Conservation (phyloP, 148 eudicot species). For the Suaeda aralocaspica region DNA sequence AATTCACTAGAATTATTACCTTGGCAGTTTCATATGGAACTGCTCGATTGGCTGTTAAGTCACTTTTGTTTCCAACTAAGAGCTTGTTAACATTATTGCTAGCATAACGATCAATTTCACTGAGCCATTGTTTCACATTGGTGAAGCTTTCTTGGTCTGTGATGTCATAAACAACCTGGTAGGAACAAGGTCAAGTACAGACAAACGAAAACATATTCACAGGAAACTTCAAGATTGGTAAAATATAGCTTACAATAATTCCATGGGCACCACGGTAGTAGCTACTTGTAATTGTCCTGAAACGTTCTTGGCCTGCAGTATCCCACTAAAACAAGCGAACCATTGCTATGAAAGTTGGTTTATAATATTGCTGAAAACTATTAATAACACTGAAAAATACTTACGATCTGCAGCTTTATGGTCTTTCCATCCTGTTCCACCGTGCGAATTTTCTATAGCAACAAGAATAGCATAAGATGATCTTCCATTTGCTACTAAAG, state of each 20-base stretch:
- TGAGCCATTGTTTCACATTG: constrained; percentile 57
- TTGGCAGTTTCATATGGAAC: constrained; percentile 53
- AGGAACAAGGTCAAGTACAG: neutral
- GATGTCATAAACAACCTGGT: constrained; percentile 45
- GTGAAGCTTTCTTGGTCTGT: constrained; percentile 52
- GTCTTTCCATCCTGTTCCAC: constrained; percentile 52
- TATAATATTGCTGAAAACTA: neutral
- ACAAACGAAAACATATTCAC: neutral
- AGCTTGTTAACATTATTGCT: constrained; percentile 50
- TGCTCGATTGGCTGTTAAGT: constrained; percentile 36
- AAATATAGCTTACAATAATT: constrained; percentile 28
- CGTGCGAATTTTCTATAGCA: constrained; percentile 47
- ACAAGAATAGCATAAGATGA: neutral
- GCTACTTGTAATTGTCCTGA: constrained; percentile 44
- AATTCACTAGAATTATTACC: constrained; percentile 24
- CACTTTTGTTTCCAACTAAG: constrained; percentile 49
- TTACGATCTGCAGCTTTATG: constrained; percentile 43
- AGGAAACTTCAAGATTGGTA: neutral
- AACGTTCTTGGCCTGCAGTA: constrained; percentile 49
- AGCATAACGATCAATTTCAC: constrained; percentile 55
- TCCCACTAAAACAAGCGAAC: constrained; percentile 33
- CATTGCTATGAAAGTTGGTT: neutral
- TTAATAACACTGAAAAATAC: constrained; percentile 4
- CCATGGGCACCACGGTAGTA: constrained; percentile 50
- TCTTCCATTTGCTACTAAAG: neutral